Conservation (phyloP, 2,329 filamentous ascomycete genomes). For the Dactylellina drechsleri region DNA sequence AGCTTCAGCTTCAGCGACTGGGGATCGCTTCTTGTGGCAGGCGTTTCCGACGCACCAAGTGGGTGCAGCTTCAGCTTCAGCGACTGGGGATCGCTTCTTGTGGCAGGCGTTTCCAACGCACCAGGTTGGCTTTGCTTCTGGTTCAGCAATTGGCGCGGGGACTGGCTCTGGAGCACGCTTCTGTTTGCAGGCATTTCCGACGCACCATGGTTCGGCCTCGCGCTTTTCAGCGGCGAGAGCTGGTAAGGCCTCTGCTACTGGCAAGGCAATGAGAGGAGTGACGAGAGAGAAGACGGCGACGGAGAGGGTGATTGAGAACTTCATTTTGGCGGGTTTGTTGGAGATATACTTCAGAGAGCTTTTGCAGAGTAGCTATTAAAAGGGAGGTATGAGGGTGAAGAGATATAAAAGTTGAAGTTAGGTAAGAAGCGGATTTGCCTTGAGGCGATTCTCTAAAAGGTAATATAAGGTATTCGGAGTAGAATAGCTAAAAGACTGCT, state of each 20-base stretch:
- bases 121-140: slow-evolving; percentile 1
- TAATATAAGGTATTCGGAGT: slow-evolving; percentile 9
- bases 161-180: slow-evolving; percentile 21
- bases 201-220: slow-evolving; percentile 8
- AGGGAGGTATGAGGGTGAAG: slow-evolving; percentile 16
- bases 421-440: slow-evolving; percentile 25
- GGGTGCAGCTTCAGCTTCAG: background rate
- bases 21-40: slow-evolving; percentile 27
- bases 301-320: slow-evolving; percentile 26
- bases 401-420: slow-evolving; percentile 31
- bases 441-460: slow-evolving; percentile 40
- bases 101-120: slow-evolving; percentile 1
- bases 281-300: slow-evolving; percentile 23
- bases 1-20: slow-evolving; percentile 13
- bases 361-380: background rate
- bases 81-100: background rate
- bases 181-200: slow-evolving; percentile 13
- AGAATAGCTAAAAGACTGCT: slow-evolving; percentile 45
- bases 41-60: slow-evolving; percentile 17
- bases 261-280: slow-evolving; percentile 29
- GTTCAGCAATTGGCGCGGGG: slow-evolving; percentile 3
- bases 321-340: slow-evolving; percentile 30
- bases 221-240: slow-evolving; percentile 5
- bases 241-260: slow-evolving; percentile 33
- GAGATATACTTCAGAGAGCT: background rate